Evolutionary conservation across 441 rosid species (phyloP).

Genomic region (Erodium trifolium): DNA sequence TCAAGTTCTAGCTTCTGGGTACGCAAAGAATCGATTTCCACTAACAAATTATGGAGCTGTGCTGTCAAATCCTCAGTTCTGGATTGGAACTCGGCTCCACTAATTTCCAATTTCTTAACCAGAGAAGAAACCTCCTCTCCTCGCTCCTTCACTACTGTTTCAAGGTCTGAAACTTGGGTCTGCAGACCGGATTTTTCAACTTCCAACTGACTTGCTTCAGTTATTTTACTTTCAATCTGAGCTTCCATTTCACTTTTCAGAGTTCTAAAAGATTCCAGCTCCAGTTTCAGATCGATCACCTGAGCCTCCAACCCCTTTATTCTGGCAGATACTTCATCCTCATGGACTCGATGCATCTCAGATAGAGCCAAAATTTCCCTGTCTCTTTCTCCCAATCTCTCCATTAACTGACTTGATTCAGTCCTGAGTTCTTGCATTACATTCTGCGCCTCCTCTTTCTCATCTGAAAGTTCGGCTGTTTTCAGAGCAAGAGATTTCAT

Average conservation of each 20-base stretch:
- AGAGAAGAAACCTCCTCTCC: constrained; percentile 43
- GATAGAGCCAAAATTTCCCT: constrained; percentile 42
- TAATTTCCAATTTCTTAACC: constrained; percentile 45
- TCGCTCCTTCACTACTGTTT: constrained; percentile 33
- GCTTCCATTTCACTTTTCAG: constrained; percentile 41
- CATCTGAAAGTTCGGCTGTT: constrained; percentile 39
- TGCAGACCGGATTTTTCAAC: constrained; percentile 37
- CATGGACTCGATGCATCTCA: constrained; percentile 47
- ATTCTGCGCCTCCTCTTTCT: constrained; percentile 42
- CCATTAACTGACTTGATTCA: constrained; percentile 42
- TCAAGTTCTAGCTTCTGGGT: constrained; percentile 42
- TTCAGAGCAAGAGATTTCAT: constrained; percentile 42
- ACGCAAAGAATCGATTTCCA: constrained; percentile 27
- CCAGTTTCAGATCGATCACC: constrained; percentile 42
- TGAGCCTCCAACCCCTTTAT: constrained; percentile 43
- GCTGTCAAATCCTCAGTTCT: constrained; percentile 44
- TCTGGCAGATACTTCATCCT: constrained; percentile 40
- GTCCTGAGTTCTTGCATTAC: constrained; percentile 30
- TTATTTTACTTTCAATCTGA: constrained; percentile 42
- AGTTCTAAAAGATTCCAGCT: constrained; percentile 40
- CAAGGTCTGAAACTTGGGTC: constrained; percentile 47
- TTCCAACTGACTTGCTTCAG: constrained; percentile 41
- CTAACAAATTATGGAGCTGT: constrained; percentile 33
- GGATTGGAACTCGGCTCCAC: constrained; percentile 41
- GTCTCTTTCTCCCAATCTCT: constrained; percentile 43